Evolutionary conservation across 441 rosid genomes (phyloP), one percentile per base, ranked within the genome.

Genomic region (Bruguiera hainesii): DNA sequence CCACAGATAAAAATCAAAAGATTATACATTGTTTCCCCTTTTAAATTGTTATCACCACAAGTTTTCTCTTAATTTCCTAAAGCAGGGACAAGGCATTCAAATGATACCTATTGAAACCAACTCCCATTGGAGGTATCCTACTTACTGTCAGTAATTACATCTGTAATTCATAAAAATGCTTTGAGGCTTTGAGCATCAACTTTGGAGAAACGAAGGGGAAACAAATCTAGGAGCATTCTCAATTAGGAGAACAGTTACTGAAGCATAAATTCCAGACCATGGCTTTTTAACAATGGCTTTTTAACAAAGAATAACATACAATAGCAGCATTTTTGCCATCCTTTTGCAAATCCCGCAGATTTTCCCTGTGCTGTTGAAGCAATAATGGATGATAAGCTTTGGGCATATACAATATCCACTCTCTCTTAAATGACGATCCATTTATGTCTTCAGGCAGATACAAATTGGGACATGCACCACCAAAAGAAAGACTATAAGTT

Each of bases 331-430:
- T 70, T 60, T 71, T 81, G 66, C 76, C 69, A 71, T 81, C 81
- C 82, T 85, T 85, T 72, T 23, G 71, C 55, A 76, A 84, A 75
- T 77, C 78, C 81, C 72, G 80, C 77, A 83, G 70, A 73, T 82
- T 79, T 86, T 83, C 77, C 74, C 83, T 84, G 69, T 94, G 90
- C 77, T 87, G 93, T 83, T 88, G 85, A 74, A 94, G 89, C 69
- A 94, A 74, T 63, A 94, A 74, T 74, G 99, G 98, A 82, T 91
- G 98, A 76, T 85, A 80, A 77, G 96, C 89, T 76, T 85, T 84
- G 61, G 90, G 94, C 73, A 94, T 83, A 85, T 83, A 88, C 73
- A 94, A 56, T 56, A 76, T 73, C 99, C 96, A 91, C 65, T 88
- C 93, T 51, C 64, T 65, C 76, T 75, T 76, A 37, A 30, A 31